These are phyloP conservation scores for Rhizopus microsporus DNA, from an alignment of 371 early-diverging fungal genomes.

Conservation along the genomic window DNA sequence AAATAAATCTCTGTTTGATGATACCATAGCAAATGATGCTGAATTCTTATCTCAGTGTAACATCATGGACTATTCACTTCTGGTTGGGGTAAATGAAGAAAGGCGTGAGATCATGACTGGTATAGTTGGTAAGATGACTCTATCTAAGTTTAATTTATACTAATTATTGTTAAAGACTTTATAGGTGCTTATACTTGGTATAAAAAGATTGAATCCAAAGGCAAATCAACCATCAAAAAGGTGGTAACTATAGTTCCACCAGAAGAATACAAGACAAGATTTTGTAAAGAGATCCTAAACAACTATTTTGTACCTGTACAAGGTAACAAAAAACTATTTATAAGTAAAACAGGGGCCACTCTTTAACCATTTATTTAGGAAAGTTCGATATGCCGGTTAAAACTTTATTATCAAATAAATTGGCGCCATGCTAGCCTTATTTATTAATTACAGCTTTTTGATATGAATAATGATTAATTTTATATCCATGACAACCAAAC, in stretches of 20 bases:
- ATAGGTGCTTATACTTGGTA: slow-evolving; percentile 96
- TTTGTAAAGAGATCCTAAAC: slow-evolving; percentile 79
- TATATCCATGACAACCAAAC: too few species aligned
- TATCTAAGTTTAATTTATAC: slow-evolving; percentile 3
- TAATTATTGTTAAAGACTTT: slow-evolving; percentile 63
- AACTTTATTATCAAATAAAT: not conserved
- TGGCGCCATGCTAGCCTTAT: too few species aligned
- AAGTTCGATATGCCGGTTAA: slow-evolving; percentile 28
- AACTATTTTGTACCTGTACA: slow-evolving; percentile 80
- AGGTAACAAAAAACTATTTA: slow-evolving; percentile 42
- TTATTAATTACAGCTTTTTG: too few species aligned
- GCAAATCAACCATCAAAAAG: slow-evolving; percentile 83
- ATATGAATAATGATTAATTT: too few species aligned
- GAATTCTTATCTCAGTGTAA: slow-evolving; percentile 81
- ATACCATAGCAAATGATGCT: slow-evolving; percentile 81
- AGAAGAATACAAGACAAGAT: slow-evolving; percentile 83
- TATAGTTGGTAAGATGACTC: slow-evolving; percentile 66
- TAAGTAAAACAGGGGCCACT: not conserved
- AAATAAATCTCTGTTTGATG: slow-evolving; percentile 74
- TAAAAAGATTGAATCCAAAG: slow-evolving; percentile 89
- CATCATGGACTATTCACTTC: slow-evolving; percentile 93
- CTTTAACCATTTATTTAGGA: slow-evolving; percentile 12
- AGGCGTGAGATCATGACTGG: slow-evolving; percentile 86
- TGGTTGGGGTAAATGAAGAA: slow-evolving; percentile 84
- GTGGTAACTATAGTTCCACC: slow-evolving; percentile 92